Evolutionary conservation across 306 rosid species (phyloP).

Genomic region (Arachis stenosperma): DNA sequence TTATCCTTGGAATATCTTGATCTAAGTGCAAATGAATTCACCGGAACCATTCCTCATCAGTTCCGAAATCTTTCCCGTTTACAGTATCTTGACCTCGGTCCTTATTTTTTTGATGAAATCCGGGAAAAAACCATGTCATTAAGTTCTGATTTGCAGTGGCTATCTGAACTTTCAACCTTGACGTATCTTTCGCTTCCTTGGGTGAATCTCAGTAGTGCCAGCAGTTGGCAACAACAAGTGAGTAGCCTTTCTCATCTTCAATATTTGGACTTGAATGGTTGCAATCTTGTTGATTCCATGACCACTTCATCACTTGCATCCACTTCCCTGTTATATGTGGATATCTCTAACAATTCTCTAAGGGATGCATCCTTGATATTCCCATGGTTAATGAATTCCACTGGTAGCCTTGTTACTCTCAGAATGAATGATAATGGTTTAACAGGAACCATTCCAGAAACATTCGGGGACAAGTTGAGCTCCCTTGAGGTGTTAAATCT

Average conservation of each 20-base stretch:
- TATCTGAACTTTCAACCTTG: constrained; percentile 1
- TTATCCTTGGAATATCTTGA: background rate
- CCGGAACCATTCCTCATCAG: background rate
- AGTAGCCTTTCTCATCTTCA: background rate
- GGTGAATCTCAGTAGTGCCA: background rate
- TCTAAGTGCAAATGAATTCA: background rate
- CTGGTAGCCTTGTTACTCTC: background rate
- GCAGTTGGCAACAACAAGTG: background rate
- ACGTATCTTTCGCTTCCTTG: background rate
- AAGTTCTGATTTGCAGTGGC: constrained; percentile 9
- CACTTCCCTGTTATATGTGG: background rate
- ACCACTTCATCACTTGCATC: background rate
- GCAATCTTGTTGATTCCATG: background rate
- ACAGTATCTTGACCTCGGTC: background rate
- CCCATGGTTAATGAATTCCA: constrained; percentile 20
- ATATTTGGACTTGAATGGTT: fast-evolving
- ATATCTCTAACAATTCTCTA: background rate
- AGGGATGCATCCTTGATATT: background rate
- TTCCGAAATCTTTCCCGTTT: constrained; percentile 4
- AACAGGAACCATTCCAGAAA: constrained; percentile 14
- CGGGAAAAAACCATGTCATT: background rate
- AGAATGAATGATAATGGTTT: background rate
- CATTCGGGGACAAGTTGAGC: background rate
- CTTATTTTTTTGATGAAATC: too few relatives aligned
- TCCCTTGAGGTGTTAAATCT: background rate